phyloP scores from a whole-genome alignment of 768 basidiomycete genomes.

The Leccinum variicolor region DNA sequence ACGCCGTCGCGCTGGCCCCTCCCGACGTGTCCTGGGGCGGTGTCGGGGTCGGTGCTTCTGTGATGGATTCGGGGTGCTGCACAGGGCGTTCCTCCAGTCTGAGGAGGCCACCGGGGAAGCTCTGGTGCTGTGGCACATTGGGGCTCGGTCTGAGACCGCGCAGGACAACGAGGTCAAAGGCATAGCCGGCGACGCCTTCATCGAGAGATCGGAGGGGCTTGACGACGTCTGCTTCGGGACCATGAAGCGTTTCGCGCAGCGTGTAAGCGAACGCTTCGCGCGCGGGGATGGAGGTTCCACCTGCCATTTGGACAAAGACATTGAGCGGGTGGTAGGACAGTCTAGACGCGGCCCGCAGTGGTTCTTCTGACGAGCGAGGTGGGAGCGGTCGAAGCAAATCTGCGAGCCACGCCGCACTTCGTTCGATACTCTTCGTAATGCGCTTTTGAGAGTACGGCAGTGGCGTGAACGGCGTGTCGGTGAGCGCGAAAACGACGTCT shows the following conservation, averaged over 20 bases:
- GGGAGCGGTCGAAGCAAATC: constrained; percentile 42
- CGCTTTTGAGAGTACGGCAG: constrained; percentile 77
- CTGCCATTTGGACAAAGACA: constrained; percentile 70
- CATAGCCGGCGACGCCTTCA: constrained; percentile 67
- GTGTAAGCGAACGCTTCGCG: constrained; percentile 60
- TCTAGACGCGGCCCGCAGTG: not conserved
- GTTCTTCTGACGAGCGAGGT: not conserved
- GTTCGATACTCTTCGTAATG: constrained; percentile 69
- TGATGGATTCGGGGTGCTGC: constrained; percentile 12
- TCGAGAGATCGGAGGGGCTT: constrained; percentile 56
- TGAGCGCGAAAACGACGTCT: constrained; percentile 68
- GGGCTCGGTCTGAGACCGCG: constrained; percentile 22
- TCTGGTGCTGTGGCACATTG: constrained; percentile 14
- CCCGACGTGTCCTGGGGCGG: constrained; percentile 5
- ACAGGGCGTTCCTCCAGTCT: constrained; percentile 9
- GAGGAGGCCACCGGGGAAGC: constrained; percentile 11
- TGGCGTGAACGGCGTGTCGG: constrained; percentile 63
- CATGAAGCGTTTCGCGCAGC: constrained; percentile 54
- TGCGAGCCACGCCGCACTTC: constrained; percentile 62
- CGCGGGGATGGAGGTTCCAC: constrained; percentile 52
- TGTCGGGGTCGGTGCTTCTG: constrained; percentile 8
- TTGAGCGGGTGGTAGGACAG: constrained; percentile 31
- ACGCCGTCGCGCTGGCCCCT: not conserved
- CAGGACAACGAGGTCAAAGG: constrained; percentile 61
- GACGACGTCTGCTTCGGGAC: constrained; percentile 51